phyloP scores from a whole-genome alignment of 192 early-diverging fungal species.

The Podila epigama region DNA sequence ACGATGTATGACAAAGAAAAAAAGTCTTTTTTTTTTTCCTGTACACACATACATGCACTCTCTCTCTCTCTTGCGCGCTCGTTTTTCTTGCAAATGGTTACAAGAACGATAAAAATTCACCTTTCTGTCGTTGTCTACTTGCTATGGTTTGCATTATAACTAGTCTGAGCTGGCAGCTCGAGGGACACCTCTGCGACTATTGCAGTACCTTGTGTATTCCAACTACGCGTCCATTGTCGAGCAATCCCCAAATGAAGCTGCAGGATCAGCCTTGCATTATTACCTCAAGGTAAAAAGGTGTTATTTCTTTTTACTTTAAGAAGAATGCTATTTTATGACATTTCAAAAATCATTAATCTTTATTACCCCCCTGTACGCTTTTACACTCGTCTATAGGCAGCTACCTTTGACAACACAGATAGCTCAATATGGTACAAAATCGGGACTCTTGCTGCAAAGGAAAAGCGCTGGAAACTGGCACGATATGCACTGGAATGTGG shows the following conservation, averaged over 20 bases:
- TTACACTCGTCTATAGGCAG: conserved; percentile 1
- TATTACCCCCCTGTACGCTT: neutral
- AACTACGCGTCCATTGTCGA: conserved; percentile 61
- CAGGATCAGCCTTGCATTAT: conserved; percentile 42
- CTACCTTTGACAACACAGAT: conserved; percentile 35
- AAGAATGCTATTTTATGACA: neutral
- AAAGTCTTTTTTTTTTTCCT: neutral
- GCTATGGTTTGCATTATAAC: neutral
- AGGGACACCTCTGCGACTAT: conserved; percentile 46
- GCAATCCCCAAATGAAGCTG: conserved; percentile 19
- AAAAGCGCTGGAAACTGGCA: conserved; percentile 32
- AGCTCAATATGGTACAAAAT: conserved; percentile 40
- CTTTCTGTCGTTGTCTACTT: neutral
- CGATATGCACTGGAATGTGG: conserved; percentile 35
- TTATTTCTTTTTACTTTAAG: neutral
- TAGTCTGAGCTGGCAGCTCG: conserved; percentile 38
- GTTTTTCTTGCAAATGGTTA: neutral
- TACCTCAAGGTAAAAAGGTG: conserved; percentile 50
- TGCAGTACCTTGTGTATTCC: conserved; percentile 58
- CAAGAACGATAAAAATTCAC: neutral
- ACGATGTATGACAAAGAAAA: conserved; percentile 17
- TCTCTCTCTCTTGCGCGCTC: no score
- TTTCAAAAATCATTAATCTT: neutral
- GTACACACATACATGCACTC: neutral
- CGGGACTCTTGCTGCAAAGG: conserved; percentile 30